Evolutionary conservation across 768 basidiomycete species (phyloP), one percentile per base, ranked within the genome.

Genomic region (Ramaria sp.): DNA sequence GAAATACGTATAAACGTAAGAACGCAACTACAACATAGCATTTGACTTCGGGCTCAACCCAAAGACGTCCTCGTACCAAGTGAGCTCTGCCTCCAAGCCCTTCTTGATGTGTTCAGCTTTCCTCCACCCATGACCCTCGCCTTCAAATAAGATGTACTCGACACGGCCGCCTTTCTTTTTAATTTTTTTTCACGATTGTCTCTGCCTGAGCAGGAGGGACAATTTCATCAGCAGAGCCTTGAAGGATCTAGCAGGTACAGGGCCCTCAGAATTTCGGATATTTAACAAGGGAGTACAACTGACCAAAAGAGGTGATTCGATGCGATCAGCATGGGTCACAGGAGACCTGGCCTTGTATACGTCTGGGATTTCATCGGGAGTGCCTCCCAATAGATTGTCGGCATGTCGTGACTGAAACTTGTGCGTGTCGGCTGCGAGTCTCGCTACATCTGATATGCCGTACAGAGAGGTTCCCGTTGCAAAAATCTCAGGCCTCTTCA

Each of bases 141-240:
- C 84, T 13, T 76, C 69, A 64, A 84, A 85, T 0, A 80, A 61
- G 59, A 81, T 73, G 59, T 82, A 81, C 62, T 85, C 78, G 20
- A 82, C 78, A 12, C 71, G 63, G 0, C 82, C 82, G 2, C 76
- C 75, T 0, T 72, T 70, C 51, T 72, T 69, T 53, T 73, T 69
- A 60, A 86, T 78, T 55, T 68, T 74, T 13, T 13, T 80, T 70
- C 39, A 80, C 76, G 51, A 88, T 84, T 12, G 66, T 65, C 56
- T 79, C 73, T 0, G 86, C 77, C 63, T 90, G 87, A 17, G 72
- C 75, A 2, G 82, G 83, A 0, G 81, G 86, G 0, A 90, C 88
- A 33, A 87, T 75, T 59, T 68, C 71, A 66, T 87, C 84, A 0
- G 73, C 65, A 1, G 75, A 71, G 7, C 86, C 86, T 70, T 89